phyloP scores from a whole-genome alignment of 169 alveolate species.

The Plasmodium vivax region DNA sequence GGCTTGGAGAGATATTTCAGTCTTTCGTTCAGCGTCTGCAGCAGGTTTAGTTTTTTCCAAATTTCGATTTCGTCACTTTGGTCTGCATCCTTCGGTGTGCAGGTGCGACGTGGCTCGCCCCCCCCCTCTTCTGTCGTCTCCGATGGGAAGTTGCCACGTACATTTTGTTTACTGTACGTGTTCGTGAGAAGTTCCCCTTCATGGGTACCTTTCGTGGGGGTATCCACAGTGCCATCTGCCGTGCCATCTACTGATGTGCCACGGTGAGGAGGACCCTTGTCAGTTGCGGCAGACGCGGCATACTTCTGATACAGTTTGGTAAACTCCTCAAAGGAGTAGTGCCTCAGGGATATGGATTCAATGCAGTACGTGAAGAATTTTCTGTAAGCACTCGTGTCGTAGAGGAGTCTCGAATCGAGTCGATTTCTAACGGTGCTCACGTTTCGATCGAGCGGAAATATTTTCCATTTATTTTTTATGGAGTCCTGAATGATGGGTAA shows the following conservation, averaged over 20 bases:
- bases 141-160: background rate
- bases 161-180: background rate
- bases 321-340: slow-evolving; percentile 29
- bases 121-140: background rate
- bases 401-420: slow-evolving; percentile 45
- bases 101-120: background rate
- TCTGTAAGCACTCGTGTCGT: slow-evolving; percentile 59
- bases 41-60: slow-evolving; percentile 18
- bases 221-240: too few species aligned
- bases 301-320: slow-evolving; percentile 11
- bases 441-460: slow-evolving; percentile 39
- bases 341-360: slow-evolving; percentile 50
- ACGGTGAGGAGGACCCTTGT: background rate
- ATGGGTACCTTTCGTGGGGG: background rate
- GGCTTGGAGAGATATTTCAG: slow-evolving; percentile 37
- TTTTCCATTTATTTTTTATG: slow-evolving; percentile 21
- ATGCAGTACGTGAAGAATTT: slow-evolving; percentile 53
- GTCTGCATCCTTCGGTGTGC: background rate
- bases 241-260: background rate
- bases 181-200: background rate
- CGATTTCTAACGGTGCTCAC: slow-evolving; percentile 50
- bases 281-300: background rate
- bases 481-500: slow-evolving; percentile 35
- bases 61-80: background rate
- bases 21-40: slow-evolving; percentile 37